These are phyloP conservation scores for Tetrapisispora pingtungensis DNA, from an alignment of 805 yeast genomes.

Conservation along the genomic window DNA sequence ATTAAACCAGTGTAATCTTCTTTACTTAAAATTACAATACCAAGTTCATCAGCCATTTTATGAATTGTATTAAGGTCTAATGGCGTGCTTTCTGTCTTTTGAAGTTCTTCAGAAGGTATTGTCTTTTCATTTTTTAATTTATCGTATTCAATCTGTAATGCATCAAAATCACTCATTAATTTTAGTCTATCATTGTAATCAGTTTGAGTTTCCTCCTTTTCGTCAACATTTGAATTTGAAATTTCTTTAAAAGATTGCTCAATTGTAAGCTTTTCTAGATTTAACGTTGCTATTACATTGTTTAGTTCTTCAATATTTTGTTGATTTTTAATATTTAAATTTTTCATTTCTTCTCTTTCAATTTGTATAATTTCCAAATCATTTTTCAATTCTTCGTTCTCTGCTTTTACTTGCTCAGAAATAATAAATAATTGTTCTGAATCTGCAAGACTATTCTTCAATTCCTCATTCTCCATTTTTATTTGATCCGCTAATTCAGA, in stretches of 20 bases:
- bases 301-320: not conserved
- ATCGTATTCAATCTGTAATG: not conserved
- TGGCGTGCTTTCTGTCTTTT: not conserved
- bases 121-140: not conserved
- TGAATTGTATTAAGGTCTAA: not conserved
- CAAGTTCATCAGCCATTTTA: not conserved
- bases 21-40: not conserved
- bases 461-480: not conserved
- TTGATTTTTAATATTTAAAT: not conserved
- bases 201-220: not conserved
- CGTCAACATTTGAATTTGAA: not conserved
- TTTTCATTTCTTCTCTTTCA: not conserved
- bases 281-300: not conserved
- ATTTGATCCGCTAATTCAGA: not conserved
- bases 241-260: not conserved
- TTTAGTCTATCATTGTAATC: not conserved
- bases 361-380: not conserved
- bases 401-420: not conserved
- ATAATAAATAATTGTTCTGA: not conserved
- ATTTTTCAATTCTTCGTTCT: not conserved
- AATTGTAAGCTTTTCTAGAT: not conserved
- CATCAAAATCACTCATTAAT: not conserved
- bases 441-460: not conserved
- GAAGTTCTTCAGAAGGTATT: not conserved
- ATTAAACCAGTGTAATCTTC: slow-evolving; percentile 1